A percentile compares a stretch with the other conserved stretches of the same genome.
These are phyloP conservation scores for Canariomyces notabilis DNA, from an alignment of 2,329 filamentous ascomycete species.

Conservation along the genomic window DNA sequence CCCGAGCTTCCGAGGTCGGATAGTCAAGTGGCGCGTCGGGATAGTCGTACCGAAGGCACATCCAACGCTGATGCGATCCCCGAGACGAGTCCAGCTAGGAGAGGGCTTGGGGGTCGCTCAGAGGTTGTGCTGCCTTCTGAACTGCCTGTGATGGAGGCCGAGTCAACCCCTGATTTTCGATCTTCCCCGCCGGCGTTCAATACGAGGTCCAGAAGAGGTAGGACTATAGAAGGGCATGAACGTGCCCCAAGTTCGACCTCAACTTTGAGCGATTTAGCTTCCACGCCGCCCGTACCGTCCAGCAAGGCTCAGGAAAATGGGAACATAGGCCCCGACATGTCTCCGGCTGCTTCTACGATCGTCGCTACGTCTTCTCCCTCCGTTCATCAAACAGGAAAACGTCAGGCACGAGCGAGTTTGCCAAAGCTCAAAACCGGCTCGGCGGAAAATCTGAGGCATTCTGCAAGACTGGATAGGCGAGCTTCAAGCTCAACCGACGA, in stretches of 20 bases:
- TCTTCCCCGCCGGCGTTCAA: conserved; percentile 26
- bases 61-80: conserved; percentile 26
- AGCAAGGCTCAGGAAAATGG: conserved; percentile 35
- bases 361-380: conserved; percentile 31
- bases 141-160: background rate
- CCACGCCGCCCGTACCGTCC: conserved; percentile 36
- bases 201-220: conserved; percentile 16
- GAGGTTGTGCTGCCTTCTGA: conserved; percentile 1
- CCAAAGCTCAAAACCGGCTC: conserved; percentile 26
- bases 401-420: conserved; percentile 20
- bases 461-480: conserved; percentile 24
- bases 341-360: conserved; percentile 9
- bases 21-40: background rate
- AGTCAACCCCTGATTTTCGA: conserved; percentile 13
- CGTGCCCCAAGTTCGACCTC: conserved; percentile 29
- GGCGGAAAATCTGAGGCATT: conserved; percentile 26
- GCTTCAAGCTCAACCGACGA: conserved; percentile 43
- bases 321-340: conserved; percentile 26
- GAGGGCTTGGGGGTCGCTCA: background rate
- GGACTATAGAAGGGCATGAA: background rate
- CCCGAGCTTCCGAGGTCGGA: conserved; percentile 7
- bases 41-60: conserved; percentile 4
- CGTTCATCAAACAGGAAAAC: conserved; percentile 29
- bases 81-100: conserved; percentile 28
- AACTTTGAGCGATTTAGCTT: conserved; percentile 36